Evolutionary conservation across 192 early-diverging fungal genomes (phyloP).

Genomic region (Oehlia diaphana): DNA sequence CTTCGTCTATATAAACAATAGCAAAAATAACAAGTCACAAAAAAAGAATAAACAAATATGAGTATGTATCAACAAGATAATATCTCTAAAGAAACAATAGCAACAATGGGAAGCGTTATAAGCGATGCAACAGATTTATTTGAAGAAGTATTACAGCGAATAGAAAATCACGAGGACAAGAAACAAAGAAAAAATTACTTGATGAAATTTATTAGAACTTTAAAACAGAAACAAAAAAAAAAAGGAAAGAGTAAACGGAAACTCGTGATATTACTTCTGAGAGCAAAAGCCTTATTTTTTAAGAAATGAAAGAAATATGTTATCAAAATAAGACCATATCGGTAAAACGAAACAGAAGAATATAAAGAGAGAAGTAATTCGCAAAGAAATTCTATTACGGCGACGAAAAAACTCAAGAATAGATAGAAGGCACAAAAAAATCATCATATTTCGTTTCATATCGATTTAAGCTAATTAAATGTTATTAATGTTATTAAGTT

Average conservation of each 20-base stretch:
- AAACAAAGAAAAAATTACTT: not conserved
- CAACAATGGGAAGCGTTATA: slow-evolving; percentile 8
- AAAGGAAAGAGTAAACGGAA: not conserved
- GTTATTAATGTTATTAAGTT: too few relatives aligned
- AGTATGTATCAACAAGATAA: not conserved
- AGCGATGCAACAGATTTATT: not conserved
- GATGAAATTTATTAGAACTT: not conserved
- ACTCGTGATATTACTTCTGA: not conserved
- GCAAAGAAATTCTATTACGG: too few relatives aligned
- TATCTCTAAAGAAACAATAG: not conserved
- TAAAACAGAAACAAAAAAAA: not conserved
- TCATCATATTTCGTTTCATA: too few relatives aligned
- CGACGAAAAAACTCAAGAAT: too few relatives aligned
- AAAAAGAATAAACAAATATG: too few relatives aligned
- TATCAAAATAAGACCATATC: too few relatives aligned
- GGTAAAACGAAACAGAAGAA: too few relatives aligned
- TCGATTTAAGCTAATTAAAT: too few relatives aligned
- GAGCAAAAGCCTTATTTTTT: not conserved
- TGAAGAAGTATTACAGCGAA: not conserved
- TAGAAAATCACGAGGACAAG: not conserved
- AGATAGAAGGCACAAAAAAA: too few relatives aligned
- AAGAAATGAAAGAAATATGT: not conserved
- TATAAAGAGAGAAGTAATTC: too few relatives aligned
- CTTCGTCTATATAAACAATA: too few relatives aligned
- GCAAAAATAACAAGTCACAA: too few relatives aligned